A percentile compares a stretch with the other conserved stretches of the same genome.
These are phyloP conservation scores for Volvox reticuliferus DNA, from an alignment of 139 green algal genomes.

Conservation along the genomic window DNA sequence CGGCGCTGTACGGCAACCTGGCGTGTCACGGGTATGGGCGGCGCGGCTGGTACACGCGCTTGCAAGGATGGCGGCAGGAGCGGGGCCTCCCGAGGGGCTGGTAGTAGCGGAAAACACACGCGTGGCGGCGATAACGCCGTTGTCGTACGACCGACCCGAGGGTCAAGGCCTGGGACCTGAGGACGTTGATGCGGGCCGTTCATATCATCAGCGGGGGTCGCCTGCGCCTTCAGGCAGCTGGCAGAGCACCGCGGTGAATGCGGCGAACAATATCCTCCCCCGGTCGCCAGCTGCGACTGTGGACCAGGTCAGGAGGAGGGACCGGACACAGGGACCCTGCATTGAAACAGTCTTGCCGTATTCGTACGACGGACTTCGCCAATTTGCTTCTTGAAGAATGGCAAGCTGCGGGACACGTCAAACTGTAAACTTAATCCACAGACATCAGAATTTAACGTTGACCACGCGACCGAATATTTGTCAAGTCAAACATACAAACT, in stretches of 20 bases:
- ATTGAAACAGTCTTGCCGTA: too few relatives aligned
- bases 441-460: too few relatives aligned
- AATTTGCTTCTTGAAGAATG: too few relatives aligned
- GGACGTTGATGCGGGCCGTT: too few relatives aligned
- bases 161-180: not conserved
- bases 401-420: too few relatives aligned
- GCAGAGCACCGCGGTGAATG: not conserved
- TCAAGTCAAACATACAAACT: too few relatives aligned
- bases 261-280: constrained; percentile 33
- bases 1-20: constrained; percentile 35
- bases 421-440: too few relatives aligned
- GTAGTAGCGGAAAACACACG: not conserved
- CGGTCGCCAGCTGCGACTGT: not conserved
- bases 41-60: constrained; percentile 42
- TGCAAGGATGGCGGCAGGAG: constrained; percentile 6
- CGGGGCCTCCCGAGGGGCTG: not conserved
- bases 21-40: constrained; percentile 40
- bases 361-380: too few relatives aligned
- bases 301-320: not conserved
- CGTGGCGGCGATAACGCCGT: not conserved
- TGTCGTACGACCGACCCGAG: not conserved
- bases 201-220: too few relatives aligned
- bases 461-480: too few relatives aligned
- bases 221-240: too few relatives aligned
- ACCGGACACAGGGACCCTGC: too few relatives aligned